Base-by-base conservation (phyloP, 2,329 filamentous ascomycete species). In the Trematosphaeria pertusa region DNA sequence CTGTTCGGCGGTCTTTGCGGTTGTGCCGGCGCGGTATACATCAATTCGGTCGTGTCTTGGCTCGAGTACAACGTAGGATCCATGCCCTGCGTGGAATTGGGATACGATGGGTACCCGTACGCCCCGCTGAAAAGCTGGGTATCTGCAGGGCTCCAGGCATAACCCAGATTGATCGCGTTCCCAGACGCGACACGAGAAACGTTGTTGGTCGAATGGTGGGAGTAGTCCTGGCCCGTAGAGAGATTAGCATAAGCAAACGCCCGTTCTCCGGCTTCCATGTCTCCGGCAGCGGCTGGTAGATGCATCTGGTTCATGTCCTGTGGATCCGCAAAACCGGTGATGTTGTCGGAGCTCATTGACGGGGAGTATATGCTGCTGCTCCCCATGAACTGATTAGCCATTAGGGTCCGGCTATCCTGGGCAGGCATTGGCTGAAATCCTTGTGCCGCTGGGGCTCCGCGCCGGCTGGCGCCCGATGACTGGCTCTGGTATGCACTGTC, bases 401-500 rank as follows among this genome's bases (percentile, higher is more conserved):
- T 58, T 11, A 55, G 61, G 42, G 48, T 57, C 47, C 58, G 62
- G 49, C 49, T 59, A 10, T 72, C 67, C 57, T 70, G 67, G 53
- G 59, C 17, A 52, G 34, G 19, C 26, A 55, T 44, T 21, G 48
- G 31, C 30, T 50, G 48, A 43, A 38, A 59, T 51, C 58, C 57
- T 43, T 67, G 65, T 38, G 61, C 46, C 48, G 59, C 58, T 40
- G 55, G 52, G 36, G 56, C 50, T 53, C 61, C 61, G 48, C 62
- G 62, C 61, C 61, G 62, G 63, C 59, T 67, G 59, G 69, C 62
- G 53, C 71, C 66, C 7, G 24, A 28, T 46, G 58, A 64, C 58
- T 72, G 69, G 58, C 71, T 73, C 43, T 72, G 67, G 48, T 74
- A 73, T 47, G 69, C 64, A 57, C 70, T 73, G 59, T 75, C 71